Evolutionary conservation across 768 basidiomycete species (phyloP), one percentile per base, ranked within the genome.

Genomic region (Tricholomella constricta): DNA sequence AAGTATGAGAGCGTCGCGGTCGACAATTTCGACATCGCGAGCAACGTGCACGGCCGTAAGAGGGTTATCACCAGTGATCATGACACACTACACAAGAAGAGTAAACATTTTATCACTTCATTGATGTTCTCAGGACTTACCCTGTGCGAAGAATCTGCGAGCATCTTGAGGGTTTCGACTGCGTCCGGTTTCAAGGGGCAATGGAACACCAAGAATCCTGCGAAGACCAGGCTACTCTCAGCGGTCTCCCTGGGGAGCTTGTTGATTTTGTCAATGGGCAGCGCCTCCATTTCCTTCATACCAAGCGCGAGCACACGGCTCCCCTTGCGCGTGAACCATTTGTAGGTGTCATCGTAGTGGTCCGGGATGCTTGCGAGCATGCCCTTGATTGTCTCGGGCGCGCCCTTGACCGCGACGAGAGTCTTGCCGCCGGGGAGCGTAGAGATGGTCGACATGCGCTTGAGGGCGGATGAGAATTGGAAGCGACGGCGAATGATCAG

Each of bases 61-160:
- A 7, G 97, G 97, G 68, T 98, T 98, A 69, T 99, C 97, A 32
- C 97, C 97, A 41, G 97, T 99, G 58, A 99, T 99, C 97, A 99
- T 99, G 52, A 98, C 79, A 67, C 97, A 98, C 94, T 97, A 53
- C 8, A 55, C 49, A 4, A 46, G 38, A 44, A 38, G 38, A 44
- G 42, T 63, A 10, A 59, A 36, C 46, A 52, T 6, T 36, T 2
- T n/a, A 3, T 12, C 15, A 32, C 43, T 48, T 31, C 17, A 12
- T 6, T 31, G 46, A 22, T 9, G 22, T 4, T 1, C 29, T 36
- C 38, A 34, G 7, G 1, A 80, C 91, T 45, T 74, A 97, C 95
- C 34, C 97, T 83, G 71, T 99, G 97, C 0, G 94, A 97, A 7
- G 96, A 93, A 65, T 98, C 96, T 2, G 89, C 86, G 48, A 99